Evolutionary conservation across 2,329 filamentous ascomycete genomes (phyloP), one percentile per base, ranked within the genome.

Genomic region (Trichoderma aggressivum): DNA sequence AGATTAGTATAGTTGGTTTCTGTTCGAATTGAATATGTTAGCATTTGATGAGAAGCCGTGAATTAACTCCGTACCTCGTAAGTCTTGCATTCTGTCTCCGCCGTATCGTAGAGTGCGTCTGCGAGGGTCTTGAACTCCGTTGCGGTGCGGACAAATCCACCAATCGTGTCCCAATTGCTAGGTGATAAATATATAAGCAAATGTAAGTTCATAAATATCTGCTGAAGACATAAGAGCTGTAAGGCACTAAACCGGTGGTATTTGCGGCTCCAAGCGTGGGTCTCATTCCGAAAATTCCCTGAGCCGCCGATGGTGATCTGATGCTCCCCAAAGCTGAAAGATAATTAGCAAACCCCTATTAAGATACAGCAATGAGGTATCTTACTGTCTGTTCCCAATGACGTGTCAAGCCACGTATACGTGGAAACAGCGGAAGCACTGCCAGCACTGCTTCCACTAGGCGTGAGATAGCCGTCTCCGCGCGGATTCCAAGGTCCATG

Each of bases 21-120:
- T 43, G n/a, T 43, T 5, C 0, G 10, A 43, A n/a, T 16, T 43
- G 2, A 43, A 16, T 43, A n/a, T 0, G 3, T 43, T 0, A 43
- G 39, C 7, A 3, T 7, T 43, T n/a, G 16, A 43, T 1, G 1
- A 43, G 39, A 43, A 43, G 39, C 39, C 1, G 16, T 43, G 36
- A 1, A 5, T 43, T 39, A 2, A 39, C 1, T 43, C 3, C 39
- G 3, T 43, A 43, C 39, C 16, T 43, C 16, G 39, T 43, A 43
- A 43, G n/a, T 5, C 16, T 43, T 43, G 39, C 7, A 16, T 0
- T 43, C 1, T 0, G 39, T 43, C 1, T 43, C 39, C 7, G 39
- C 18, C 7, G 39, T 2, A 1, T 16, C 39, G 7, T 43, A 43
- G 0, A 43, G 39, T 43, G 39, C 39, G n/a, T 43, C 16, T 0